Base-by-base conservation (phyloP, 192 early-diverging fungal genomes). In the Paraglomus occultum region DNA sequence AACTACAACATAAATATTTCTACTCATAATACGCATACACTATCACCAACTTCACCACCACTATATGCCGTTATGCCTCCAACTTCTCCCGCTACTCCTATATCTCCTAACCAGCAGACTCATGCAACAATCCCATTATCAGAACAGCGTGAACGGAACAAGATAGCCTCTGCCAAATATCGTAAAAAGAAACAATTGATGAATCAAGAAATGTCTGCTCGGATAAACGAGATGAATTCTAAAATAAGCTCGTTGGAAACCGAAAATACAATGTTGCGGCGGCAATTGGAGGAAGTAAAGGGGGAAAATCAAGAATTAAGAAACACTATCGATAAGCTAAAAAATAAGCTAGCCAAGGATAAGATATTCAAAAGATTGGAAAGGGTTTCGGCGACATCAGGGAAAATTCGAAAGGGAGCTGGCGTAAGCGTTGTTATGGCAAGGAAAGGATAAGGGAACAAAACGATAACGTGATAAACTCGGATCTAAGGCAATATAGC, bases 81-180 rank as follows among this genome's bases (percentile, higher is more conserved):
- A 31, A 31, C 31, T 31, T 31, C 31, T 31, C 31, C 31, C 31
- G 31, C 31, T 31, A 31, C 31, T 31, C 31, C 31, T 3, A 3
- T 31, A 31, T 31, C 31, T 31, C 31, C 31, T 31, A 31, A 31
- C 31, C 31, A 31, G 31, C 31, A 31, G 31, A 1, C 31, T 31
- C 31, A 31, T 31, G 31, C 31, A 31, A 31, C 82, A 4, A 57
- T 86, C 5, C 79, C 83, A 5, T 67, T 82, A 11, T 74, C 75
- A 14, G 85, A 87, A 49, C 52, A 83, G 15, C 76, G 85, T 5
- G 75, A 84, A 40, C 74, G 85, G 50, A 87, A 87, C 70, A 87
- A 87, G 51, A 77, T 83, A 3, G 85, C 85, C 9, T 84, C 83
- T 3, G 85, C 85, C 1, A 87, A 87, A 55, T 87, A 87, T 54